phyloP scores from a whole-genome alignment of 441 rosid genomes.

The Theobroma grandiflorum region DNA sequence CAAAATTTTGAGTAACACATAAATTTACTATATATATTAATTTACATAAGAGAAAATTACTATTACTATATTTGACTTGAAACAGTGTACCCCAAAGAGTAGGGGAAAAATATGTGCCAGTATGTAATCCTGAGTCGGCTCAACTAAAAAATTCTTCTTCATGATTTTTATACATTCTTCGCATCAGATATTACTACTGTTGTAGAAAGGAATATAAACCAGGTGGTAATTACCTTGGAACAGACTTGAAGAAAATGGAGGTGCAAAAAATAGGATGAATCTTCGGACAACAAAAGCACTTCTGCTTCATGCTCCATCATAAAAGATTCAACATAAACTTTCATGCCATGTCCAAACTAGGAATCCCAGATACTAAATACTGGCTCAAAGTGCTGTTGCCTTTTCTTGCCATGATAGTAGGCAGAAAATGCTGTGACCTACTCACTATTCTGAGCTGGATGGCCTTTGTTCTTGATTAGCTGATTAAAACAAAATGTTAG shows the following conservation, averaged over 20 bases:
- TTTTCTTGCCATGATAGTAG: slow-evolving; percentile 17
- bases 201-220: slow-evolving; percentile 22
- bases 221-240: slow-evolving; percentile 53
- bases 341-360: slow-evolving; percentile 35
- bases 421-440: slow-evolving; percentile 37
- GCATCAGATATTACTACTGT: slow-evolving; percentile 7
- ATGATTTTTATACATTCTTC: not conserved
- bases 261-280: slow-evolving; percentile 43
- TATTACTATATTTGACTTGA: not conserved
- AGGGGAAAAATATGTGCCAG: not conserved
- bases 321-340: slow-evolving; percentile 38
- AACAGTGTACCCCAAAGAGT: not conserved
- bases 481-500: slow-evolving; percentile 42
- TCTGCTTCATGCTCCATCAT: slow-evolving; percentile 37
- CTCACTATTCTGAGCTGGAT: slow-evolving; percentile 54
- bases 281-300: slow-evolving; percentile 44
- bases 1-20: slow-evolving; percentile 16
- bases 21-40: not conserved
- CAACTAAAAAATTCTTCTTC: not conserved
- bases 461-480: slow-evolving; percentile 63
- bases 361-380: slow-evolving; percentile 26
- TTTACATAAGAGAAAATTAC: slow-evolving; percentile 1
- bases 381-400: slow-evolving; percentile 27
- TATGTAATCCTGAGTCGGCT: not conserved
- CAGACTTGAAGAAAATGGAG: slow-evolving; percentile 44